Evolutionary conservation across 2,329 filamentous ascomycete genomes (phyloP), one percentile per base, ranked within the genome.

Genomic region (Emergomyces pasteurianus): DNA sequence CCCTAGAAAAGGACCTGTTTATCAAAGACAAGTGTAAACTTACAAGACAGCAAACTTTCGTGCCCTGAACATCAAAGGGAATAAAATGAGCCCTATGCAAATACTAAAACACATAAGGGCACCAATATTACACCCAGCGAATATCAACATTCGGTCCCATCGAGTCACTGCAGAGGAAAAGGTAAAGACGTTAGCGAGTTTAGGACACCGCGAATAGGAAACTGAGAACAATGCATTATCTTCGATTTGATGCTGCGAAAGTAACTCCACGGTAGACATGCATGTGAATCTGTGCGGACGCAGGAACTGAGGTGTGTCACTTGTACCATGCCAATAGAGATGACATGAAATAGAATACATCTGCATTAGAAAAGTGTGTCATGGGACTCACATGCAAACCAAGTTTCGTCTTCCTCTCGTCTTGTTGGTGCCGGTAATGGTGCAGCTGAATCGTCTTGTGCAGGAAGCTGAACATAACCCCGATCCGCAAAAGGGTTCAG

Each of bases 31-130:
- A 60, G 63, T 59, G 66, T 59, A 66, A 64, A 92, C 92, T 88
- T 86, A 97, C 94, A 97, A 76, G 66, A 95, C 91, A 60, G 92
- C 92, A 80, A 99, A 96, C 81, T 97, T 99, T 76, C 89, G 85
- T 67, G 92, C 92, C 73, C 83, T 86, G 66, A 90, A 76, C 66
- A 89, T 83, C 67, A 96, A 82, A 60, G 92, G 92, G 78, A 95
- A 92, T 61, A 97, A 80, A 68, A 87, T 87, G 78, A 97, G 95
- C 80, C 89, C 92, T 53, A 66, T 62, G 80, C 90, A 76, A 69
- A 95, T 85, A 73, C 95, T 85, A 80, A 99, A 97, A 80, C 95
- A 92, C 67, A 89, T 90, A 65, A 90, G 81, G 65, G 94, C 91
- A 63, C 88, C 91, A 68, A 96, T 76, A 76, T 96, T 95, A 79